A percentile compares a stretch with the other conserved stretches of the same genome.
These are phyloP conservation scores for Candida insectorum DNA, from an alignment of 805 yeast genomes.

Conservation along the genomic window DNA sequence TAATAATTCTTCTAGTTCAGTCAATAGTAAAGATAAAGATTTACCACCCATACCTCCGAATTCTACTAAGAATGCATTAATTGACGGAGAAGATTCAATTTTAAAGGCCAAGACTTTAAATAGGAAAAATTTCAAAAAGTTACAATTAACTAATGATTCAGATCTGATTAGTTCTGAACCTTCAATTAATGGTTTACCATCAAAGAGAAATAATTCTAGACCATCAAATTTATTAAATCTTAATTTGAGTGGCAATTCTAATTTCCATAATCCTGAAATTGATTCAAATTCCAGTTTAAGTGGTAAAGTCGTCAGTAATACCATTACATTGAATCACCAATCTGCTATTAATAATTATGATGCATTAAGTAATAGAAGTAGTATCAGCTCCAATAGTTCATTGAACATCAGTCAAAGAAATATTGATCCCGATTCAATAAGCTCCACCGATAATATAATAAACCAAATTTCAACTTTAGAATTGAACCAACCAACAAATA, in stretches of 20 bases:
- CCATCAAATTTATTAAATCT: constrained; percentile 27
- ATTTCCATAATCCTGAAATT: background rate
- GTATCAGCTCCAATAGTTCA: constrained; percentile 5
- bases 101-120: constrained; percentile 33
- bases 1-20: no score
- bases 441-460: constrained; percentile 20
- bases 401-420: constrained; percentile 17
- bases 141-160: constrained; percentile 9
- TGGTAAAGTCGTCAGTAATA: background rate
- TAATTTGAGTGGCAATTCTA: constrained; percentile 12
- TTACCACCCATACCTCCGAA: constrained; percentile 36
- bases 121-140: constrained; percentile 38
- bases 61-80: constrained; percentile 2
- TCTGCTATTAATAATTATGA: no score
- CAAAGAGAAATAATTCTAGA: constrained; percentile 18
- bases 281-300: background rate
- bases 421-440: constrained; percentile 21
- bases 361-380: constrained; percentile 8
- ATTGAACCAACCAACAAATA: constrained; percentile 9
- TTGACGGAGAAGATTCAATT: constrained; percentile 14
- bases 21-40: constrained; percentile 24
- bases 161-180: background rate
- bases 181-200: constrained; percentile 11
- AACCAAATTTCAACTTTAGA: constrained; percentile 27
- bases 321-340: background rate